Percentiles rank a stretch among this genome's conserved stretches.
Conservation (phyloP, 192 early-diverging fungal species). For the Entomortierella chlamydospora region DNA sequence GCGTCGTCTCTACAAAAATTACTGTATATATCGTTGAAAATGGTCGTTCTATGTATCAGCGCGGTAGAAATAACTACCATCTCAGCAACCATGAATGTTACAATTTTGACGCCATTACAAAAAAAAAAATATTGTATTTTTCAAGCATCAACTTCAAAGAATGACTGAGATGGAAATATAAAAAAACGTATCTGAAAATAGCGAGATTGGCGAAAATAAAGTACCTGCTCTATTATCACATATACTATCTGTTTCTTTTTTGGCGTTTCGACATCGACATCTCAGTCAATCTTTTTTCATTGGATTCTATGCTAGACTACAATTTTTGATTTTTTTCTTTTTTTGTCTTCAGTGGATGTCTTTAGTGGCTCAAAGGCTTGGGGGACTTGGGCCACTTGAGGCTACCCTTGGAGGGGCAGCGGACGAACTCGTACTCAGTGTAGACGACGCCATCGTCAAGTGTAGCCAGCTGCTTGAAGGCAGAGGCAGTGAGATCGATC, state of each 20-base stretch:
- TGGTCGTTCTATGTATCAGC: neutral
- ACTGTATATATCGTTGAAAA: no score
- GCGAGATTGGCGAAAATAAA: slow-evolving; percentile 1
- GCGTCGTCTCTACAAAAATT: no score
- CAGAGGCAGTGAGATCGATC: slow-evolving; percentile 50
- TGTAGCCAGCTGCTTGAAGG: slow-evolving; percentile 37
- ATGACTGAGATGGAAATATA: neutral
- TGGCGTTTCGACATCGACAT: neutral
- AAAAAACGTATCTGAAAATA: neutral
- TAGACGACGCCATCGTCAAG: slow-evolving; percentile 27
- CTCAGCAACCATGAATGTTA: no score
- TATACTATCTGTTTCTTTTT: neutral
- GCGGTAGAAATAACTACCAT: no score
- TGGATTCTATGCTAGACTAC: neutral
- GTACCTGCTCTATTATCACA: slow-evolving; percentile 11
- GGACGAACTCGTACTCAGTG: slow-evolving; percentile 40
- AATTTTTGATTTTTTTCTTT: neutral
- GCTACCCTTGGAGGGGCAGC: slow-evolving; percentile 29
- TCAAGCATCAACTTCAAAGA: neutral
- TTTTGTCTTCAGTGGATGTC: neutral
- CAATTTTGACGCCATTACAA: no score
- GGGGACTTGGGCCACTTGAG: slow-evolving; percentile 51
- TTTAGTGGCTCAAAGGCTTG: neutral
- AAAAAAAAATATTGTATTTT: no score
- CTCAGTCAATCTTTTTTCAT: neutral